These are phyloP conservation scores for Globisporangium ultimum DNA, from an alignment of 352 stramenopile species.

Conservation along the genomic window DNA sequence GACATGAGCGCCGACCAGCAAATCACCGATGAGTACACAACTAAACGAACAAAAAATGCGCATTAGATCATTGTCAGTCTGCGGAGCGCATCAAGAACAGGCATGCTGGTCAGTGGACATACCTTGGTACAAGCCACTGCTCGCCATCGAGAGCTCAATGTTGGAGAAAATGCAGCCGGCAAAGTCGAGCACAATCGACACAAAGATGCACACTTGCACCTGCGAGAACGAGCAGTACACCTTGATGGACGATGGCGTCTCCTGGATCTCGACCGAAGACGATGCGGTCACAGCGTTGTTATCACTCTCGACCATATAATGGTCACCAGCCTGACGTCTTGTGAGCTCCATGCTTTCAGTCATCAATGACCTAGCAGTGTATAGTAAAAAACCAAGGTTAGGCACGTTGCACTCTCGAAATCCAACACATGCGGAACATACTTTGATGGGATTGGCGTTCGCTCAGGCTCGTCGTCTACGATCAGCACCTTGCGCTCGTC, in stretches of 20 bases:
- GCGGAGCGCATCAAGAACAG: background rate
- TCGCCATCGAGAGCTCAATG: conserved; percentile 75
- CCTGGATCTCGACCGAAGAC: conserved; percentile 3
- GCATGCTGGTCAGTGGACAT: background rate
- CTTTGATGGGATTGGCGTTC: conserved; percentile 2
- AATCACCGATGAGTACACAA: conserved; percentile 85
- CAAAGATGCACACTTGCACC: conserved; percentile 56
- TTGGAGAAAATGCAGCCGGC: conserved; percentile 85
- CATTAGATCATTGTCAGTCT: background rate
- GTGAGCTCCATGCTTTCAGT: conserved; percentile 47
- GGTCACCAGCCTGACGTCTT: conserved; percentile 23
- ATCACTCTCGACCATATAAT: too few species aligned
- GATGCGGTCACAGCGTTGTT: background rate
- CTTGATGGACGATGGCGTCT: conserved; percentile 12
- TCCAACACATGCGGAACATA: background rate
- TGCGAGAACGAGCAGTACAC: conserved; percentile 46
- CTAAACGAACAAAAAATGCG: conserved; percentile 5
- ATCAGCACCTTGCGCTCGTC: conserved; percentile 6
- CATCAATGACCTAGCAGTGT: conserved; percentile 5
- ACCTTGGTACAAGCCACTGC: conserved; percentile 73
- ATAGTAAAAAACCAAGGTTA: background rate
- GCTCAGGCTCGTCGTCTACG: background rate
- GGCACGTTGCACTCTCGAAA: too few species aligned
- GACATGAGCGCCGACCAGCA: conserved; percentile 85
- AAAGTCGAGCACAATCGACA: conserved; percentile 80